These are phyloP conservation scores for Scutellaria baicalensis DNA, from an alignment of 257 asterid species.

Conservation along the genomic window DNA sequence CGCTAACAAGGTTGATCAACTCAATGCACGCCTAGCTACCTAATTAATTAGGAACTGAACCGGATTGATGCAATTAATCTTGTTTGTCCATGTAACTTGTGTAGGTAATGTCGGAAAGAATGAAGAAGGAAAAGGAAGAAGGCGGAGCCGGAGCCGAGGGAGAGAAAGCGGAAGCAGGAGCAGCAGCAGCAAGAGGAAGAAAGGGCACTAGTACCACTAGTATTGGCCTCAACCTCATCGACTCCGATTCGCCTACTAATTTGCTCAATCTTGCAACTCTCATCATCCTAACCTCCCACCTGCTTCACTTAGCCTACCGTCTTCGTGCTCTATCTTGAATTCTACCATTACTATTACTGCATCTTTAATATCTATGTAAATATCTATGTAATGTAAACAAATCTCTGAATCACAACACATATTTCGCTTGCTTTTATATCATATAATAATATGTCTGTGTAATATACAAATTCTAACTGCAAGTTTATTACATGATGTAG, in stretches of 20 bases:
- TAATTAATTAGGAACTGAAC: too few species aligned
- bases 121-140: constrained; percentile 66
- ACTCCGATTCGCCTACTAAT: constrained; percentile 25
- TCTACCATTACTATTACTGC: too few species aligned
- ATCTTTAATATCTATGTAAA: too few species aligned
- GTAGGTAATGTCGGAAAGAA: constrained; percentile 50
- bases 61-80: too few species aligned
- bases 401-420: not conserved
- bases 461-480: not conserved
- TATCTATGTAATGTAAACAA: not conserved
- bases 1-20: constrained; percentile 38
- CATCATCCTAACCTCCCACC: constrained; percentile 47
- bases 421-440: not conserved
- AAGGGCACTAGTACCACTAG: too few species aligned
- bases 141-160: not conserved
- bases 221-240: too few species aligned
- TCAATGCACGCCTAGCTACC: too few species aligned
- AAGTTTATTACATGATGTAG: constrained; percentile 1
- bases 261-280: constrained; percentile 39
- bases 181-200: too few species aligned
- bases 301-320: constrained; percentile 31
- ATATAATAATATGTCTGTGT: not conserved
- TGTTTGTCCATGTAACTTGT: too few species aligned
- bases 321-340: constrained; percentile 9
- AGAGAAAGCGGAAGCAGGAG: not conserved